phyloP scores from a whole-genome alignment of 1,284 basidiomycete genomes.

The Vanrija pseudolonga region DNA sequence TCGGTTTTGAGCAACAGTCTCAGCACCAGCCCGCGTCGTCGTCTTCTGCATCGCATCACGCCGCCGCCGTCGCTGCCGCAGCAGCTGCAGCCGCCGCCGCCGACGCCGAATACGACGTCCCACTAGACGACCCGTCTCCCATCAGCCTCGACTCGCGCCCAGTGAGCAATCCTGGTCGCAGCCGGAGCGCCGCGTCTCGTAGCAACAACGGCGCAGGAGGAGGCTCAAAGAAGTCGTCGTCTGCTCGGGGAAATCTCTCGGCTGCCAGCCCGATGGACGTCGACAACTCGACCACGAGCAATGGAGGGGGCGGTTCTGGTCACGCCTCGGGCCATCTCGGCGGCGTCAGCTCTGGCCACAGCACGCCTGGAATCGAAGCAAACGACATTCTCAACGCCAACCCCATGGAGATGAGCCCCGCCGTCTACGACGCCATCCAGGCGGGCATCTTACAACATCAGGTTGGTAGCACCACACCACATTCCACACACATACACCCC shows the following conservation, averaged over 20 bases:
- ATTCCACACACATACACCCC: not conserved
- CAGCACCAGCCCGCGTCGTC: not conserved
- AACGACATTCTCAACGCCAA: constrained; percentile 7
- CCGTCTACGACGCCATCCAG: constrained; percentile 18
- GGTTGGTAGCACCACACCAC: constrained; percentile 7
- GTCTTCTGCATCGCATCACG: not conserved
- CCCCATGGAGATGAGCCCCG: not conserved
- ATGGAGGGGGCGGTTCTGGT: not conserved
- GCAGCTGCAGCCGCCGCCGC: not conserved
- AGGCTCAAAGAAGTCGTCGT: not conserved
- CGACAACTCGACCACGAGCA: not conserved
- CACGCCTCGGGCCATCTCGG: not conserved
- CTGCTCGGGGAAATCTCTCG: not conserved
- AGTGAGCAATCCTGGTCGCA: constrained; percentile 2
- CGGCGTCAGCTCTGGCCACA: not conserved
- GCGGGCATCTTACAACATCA: constrained; percentile 21
- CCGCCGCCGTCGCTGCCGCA: not conserved
- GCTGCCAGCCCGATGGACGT: not conserved
- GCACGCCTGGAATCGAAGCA: constrained; percentile 2
- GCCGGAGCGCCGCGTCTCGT: not conserved
- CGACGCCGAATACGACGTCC: constrained; percentile 3
- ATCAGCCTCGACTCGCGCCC: constrained; percentile 14
- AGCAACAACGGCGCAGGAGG: not conserved
- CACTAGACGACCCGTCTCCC: constrained; percentile 19
- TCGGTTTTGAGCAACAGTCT: not conserved